Evolutionary conservation across 306 rosid species (phyloP).

Genomic region (Ormosia emarginata): DNA sequence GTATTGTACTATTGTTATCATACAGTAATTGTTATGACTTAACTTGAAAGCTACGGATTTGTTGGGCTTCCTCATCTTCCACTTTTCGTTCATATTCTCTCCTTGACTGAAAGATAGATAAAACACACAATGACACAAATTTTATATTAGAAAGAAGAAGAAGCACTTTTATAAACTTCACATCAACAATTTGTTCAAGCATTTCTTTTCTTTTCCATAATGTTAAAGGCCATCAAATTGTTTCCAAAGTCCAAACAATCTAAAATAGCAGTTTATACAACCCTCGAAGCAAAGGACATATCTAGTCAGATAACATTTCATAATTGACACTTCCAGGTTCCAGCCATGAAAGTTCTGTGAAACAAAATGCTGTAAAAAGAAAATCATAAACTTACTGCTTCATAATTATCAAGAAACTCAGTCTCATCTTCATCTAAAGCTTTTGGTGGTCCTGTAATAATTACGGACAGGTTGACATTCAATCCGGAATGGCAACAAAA

Average conservation of each 20-base stretch:
- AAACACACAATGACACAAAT: background rate
- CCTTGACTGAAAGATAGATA: constrained; percentile 50
- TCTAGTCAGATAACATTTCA: background rate
- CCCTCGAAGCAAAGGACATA: background rate
- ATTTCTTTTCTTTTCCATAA: constrained; percentile 3
- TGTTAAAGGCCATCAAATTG: background rate
- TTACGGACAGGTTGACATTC: background rate
- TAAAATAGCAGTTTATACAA: background rate
- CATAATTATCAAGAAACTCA: constrained; percentile 78
- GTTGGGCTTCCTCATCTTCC: constrained; percentile 74
- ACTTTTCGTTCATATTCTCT: constrained; percentile 73
- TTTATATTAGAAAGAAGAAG: constrained; percentile 7
- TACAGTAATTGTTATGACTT: constrained; percentile 13
- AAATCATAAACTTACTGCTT: constrained; percentile 44
- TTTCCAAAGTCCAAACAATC: constrained; percentile 10
- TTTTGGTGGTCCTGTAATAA: constrained; percentile 84
- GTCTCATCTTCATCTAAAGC: constrained; percentile 96
- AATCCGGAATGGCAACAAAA: background rate
- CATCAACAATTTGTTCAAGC: background rate
- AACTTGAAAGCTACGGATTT: constrained; percentile 75
- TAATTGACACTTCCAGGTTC: background rate
- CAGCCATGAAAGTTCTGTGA: background rate
- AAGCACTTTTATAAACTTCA: background rate
- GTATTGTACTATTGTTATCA: background rate
- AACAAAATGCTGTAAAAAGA: background rate